Percentiles rank a stretch among this genome's conserved stretches.
These are phyloP conservation scores for Lanmaoa pseudosensibilis DNA, from an alignment of 768 basidiomycete genomes.

Conservation along the genomic window DNA sequence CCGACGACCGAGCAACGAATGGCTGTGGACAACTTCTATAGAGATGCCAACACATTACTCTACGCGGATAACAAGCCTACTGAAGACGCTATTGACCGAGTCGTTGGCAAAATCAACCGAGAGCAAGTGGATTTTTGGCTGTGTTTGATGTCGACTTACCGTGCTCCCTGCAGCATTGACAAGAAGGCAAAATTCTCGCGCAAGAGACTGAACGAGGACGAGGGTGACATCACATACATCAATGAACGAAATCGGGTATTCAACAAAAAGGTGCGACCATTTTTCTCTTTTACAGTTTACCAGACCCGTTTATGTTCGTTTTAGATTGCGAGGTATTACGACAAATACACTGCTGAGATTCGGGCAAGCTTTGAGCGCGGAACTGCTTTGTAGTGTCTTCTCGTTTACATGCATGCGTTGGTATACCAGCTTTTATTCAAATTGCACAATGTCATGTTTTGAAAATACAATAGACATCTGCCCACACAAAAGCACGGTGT, in stretches of 20 bases:
- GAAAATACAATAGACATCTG: slow-evolving; percentile 3
- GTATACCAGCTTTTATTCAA: slow-evolving; percentile 2
- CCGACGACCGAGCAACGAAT: slow-evolving; percentile 62
- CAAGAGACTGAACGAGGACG: slow-evolving; percentile 86
- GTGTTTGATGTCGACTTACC: not conserved
- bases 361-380: slow-evolving; percentile 97
- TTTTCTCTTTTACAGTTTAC: not conserved
- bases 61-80: slow-evolving; percentile 95
- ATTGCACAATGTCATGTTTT: slow-evolving; percentile 6
- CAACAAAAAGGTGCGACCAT: slow-evolving; percentile 81
- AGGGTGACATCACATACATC: slow-evolving; percentile 98
- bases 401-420: slow-evolving; percentile 13
- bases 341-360: slow-evolving; percentile 96
- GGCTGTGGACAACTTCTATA: slow-evolving; percentile 80
- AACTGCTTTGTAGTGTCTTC: slow-evolving; percentile 75
- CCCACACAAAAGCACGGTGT: not conserved
- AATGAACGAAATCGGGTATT: slow-evolving; percentile 98
- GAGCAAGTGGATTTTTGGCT: slow-evolving; percentile 60
- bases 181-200: slow-evolving; percentile 88
- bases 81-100: slow-evolving; percentile 93
- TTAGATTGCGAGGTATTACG: slow-evolving; percentile 91
- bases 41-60: slow-evolving; percentile 88
- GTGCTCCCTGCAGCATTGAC: slow-evolving; percentile 59
- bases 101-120: slow-evolving; percentile 87
- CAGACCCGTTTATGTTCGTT: not conserved